phyloP scores from a whole-genome alignment of 2,329 filamentous ascomycete species.

The Diaporthe ilicicola region DNA sequence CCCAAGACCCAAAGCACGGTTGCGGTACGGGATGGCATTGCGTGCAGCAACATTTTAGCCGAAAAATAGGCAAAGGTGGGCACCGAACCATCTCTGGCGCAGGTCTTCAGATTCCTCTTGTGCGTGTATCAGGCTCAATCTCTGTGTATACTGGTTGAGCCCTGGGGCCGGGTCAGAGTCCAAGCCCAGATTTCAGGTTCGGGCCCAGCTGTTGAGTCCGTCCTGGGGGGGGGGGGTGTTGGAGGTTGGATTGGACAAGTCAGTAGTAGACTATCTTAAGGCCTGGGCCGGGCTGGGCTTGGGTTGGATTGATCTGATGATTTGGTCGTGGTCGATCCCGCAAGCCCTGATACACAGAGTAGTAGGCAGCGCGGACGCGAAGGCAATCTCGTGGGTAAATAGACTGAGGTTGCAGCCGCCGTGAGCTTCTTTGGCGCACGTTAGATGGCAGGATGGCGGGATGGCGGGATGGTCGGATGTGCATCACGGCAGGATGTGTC shows the following conservation, averaged over 20 bases:
- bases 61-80: conserved; percentile 24
- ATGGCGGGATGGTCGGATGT: background rate
- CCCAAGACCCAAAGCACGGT: conserved; percentile 14
- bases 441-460: background rate
- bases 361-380: conserved; percentile 14
- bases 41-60: conserved; percentile 21
- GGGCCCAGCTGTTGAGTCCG: background rate
- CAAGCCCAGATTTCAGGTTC: background rate
- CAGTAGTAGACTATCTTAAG: background rate
- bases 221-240: background rate
- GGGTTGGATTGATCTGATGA: conserved; percentile 12
- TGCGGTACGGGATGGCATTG: conserved; percentile 20
- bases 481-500: no score
- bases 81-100: conserved; percentile 10
- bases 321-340: conserved; percentile 23
- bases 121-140: background rate
- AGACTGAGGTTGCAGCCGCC: conserved; percentile 20
- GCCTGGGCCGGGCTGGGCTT: background rate
- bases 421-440: conserved; percentile 8
- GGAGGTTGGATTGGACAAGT: background rate
- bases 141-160: background rate
- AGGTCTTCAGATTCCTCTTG: background rate
- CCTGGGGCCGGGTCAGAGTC: background rate
- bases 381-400: conserved; percentile 19
- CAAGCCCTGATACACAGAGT: conserved; percentile 23